These are phyloP conservation scores for Phylloporus arenicola DNA, from an alignment of 768 basidiomycete genomes.

Conservation along the genomic window DNA sequence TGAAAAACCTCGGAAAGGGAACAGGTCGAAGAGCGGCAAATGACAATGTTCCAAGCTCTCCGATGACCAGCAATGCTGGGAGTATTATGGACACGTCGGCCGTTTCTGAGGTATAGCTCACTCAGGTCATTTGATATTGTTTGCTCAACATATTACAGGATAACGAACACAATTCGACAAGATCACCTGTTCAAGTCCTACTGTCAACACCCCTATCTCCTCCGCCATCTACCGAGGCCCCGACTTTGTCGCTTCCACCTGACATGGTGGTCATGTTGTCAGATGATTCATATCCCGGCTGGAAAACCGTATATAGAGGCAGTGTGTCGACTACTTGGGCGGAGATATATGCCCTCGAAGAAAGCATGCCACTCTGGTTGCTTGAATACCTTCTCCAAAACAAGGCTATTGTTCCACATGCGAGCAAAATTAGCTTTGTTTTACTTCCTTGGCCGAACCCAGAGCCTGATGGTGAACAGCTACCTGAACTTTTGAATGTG, in stretches of 20 bases:
- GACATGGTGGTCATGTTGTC: conserved; percentile 69
- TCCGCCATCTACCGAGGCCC: conserved; percentile 68
- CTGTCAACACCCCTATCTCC: conserved; percentile 56
- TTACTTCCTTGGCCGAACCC: conserved; percentile 69
- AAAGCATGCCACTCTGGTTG: conserved; percentile 81
- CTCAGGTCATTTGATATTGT: neutral
- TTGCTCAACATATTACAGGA: conserved; percentile 16
- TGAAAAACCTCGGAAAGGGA: conserved; percentile 70
- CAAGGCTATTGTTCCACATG: conserved; percentile 45
- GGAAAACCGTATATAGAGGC: conserved; percentile 73
- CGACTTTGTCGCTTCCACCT: conserved; percentile 53
- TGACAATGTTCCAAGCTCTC: conserved; percentile 23
- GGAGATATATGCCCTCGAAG: conserved; percentile 58
- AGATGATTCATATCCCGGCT: conserved; percentile 73
- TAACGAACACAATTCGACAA: conserved; percentile 28
- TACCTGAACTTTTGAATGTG: conserved; percentile 85
- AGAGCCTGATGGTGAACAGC: conserved; percentile 49
- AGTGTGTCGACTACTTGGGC: conserved; percentile 52
- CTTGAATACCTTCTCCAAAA: conserved; percentile 79
- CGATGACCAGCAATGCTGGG: conserved; percentile 13
- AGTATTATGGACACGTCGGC: conserved; percentile 11
- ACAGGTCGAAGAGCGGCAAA: conserved; percentile 31
- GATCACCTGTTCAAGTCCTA: conserved; percentile 50
- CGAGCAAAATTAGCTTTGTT: conserved; percentile 83
- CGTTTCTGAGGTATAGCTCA: conserved; percentile 23